Evolutionary conservation across 1,139 yeast species (phyloP).

Genomic region (Pichia sp.): DNA sequence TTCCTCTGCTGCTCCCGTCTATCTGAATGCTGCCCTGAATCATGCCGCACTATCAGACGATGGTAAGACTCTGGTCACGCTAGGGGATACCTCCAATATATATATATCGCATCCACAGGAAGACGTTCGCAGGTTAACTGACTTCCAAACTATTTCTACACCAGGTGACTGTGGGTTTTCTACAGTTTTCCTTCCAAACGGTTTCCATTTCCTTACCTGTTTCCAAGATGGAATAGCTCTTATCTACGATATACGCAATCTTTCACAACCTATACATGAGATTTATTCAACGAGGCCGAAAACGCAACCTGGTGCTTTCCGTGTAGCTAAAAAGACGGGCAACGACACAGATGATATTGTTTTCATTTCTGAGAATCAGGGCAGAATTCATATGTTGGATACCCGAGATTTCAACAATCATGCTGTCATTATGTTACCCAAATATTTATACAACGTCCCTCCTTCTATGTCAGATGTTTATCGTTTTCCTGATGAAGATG

Average conservation of each 20-base stretch:
- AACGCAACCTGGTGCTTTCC: constrained; percentile 43
- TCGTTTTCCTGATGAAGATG: background rate
- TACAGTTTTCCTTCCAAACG: constrained; percentile 68
- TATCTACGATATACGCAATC: constrained; percentile 67
- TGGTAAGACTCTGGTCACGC: constrained; percentile 43
- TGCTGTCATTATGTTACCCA: constrained; percentile 61
- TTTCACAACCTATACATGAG: constrained; percentile 43
- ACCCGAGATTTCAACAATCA: constrained; percentile 65
- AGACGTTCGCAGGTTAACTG: constrained; percentile 7
- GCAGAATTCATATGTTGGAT: constrained; percentile 78
- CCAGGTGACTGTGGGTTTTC: constrained; percentile 78
- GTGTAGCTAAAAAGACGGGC: constrained; percentile 62
- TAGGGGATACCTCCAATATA: constrained; percentile 53
- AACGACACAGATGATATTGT: constrained; percentile 71
- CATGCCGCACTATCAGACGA: constrained; percentile 58
- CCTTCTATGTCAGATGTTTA: constrained; percentile 5
- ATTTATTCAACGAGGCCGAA: constrained; percentile 52
- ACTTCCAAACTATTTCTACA: constrained; percentile 39
- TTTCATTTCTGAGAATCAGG: constrained; percentile 75
- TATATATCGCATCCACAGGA: constrained; percentile 41
- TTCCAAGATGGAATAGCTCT: constrained; percentile 81
- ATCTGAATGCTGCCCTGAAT: constrained; percentile 47
- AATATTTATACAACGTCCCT: constrained; percentile 16
- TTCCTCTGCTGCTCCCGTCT: constrained; percentile 14
- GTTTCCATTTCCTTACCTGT: constrained; percentile 65